Evolutionary conservation across 257 asterid genomes (phyloP), one percentile per base, ranked within the genome.

Genomic region (Solanum virginianum): DNA sequence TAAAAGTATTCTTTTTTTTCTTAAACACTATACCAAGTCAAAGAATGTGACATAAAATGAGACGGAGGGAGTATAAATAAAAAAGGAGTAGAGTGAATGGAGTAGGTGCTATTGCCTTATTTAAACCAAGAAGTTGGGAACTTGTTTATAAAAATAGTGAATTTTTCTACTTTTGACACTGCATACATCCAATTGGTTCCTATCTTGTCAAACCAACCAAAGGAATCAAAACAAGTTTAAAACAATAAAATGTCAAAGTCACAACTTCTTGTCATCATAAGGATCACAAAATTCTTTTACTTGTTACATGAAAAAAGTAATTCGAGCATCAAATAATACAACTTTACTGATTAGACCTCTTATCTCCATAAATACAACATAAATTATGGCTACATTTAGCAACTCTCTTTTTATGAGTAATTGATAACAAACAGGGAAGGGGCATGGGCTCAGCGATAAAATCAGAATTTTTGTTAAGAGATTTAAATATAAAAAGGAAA

Each of bases 211-310:
- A 80, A 83, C 88, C 86, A 65, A 82, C 87, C 81, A 86, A 84
- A 82, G 83, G 90, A 87, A 86, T 88, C 81, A 83, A 41, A 85
- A 86, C 60, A 79, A 82, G 74, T 24, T 71, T 65, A 72, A 80
- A 88, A 81, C 84, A 85, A 86, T 51, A 66, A 13, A 77, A 86
- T 80, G 91, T 88, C 92, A 86, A 87, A 81, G 79, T 90, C 92
- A 83, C 47, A 66, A 83, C 75, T 26, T 43, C 26, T 56, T 75
- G 82, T 24, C 62, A 51, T 87, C 79, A 63, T 81, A 79, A 56
- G 32, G 86, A 71, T 63, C 74, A 26, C 56, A 15, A 36, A 69
- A 32, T 74, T 47, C 26, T 47, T 24, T 47, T 74, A 13, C 22
- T 45, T 47, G 14, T 74, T 10, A 22, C 41, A 7, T 47, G 41